These are phyloP conservation scores for Solanum megistacrolobum DNA, from an alignment of 257 asterid species.

Conservation along the genomic window DNA sequence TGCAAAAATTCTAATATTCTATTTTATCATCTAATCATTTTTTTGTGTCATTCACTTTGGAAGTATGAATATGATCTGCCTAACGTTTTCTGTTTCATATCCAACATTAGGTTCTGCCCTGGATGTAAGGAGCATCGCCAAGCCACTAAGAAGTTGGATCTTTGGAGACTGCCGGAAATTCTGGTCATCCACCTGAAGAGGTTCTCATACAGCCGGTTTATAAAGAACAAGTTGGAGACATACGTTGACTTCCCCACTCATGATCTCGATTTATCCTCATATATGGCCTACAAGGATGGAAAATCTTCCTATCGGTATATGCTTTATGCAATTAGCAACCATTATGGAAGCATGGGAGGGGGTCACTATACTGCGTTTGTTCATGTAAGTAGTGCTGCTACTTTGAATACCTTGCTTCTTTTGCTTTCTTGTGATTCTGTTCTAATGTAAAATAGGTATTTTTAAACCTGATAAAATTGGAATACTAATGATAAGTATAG, in stretches of 20 bases:
- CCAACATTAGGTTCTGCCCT: constrained; percentile 61
- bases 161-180: constrained; percentile 89
- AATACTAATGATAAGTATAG: not conserved
- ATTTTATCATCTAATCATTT: not conserved
- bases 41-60: not conserved
- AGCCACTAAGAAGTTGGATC: constrained; percentile 83
- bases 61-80: constrained; percentile 1
- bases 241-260: constrained; percentile 74
- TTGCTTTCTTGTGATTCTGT: not conserved
- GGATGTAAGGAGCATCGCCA: constrained; percentile 81
- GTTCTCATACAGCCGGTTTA: constrained; percentile 64
- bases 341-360: constrained; percentile 90
- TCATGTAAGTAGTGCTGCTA: constrained; percentile 44
- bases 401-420: constrained; percentile 1
- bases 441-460: not conserved
- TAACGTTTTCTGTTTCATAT: constrained; percentile 12
- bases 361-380: constrained; percentile 90
- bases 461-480: not conserved
- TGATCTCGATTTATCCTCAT: constrained; percentile 64
- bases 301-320: constrained; percentile 44
- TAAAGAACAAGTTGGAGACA: constrained; percentile 80
- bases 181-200: constrained; percentile 89
- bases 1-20: not conserved
- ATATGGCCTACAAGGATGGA: constrained; percentile 48
- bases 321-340: constrained; percentile 89